Base-by-base conservation (phyloP, 306 rosid genomes). In the Fagus sylvatica region DNA sequence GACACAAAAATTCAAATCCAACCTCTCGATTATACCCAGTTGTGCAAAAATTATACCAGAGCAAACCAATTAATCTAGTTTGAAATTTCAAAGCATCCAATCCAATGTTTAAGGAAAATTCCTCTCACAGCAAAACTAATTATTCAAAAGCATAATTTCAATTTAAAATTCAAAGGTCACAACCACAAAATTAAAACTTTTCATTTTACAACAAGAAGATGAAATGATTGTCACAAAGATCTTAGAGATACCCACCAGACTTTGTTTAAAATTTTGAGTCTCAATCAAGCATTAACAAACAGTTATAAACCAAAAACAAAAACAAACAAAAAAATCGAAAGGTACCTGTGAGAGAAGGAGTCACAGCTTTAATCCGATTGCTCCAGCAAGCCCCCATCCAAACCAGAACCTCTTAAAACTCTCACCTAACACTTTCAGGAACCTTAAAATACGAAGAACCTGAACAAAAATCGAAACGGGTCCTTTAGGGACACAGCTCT, bases 301-400 rank as follows among this genome's bases (percentile, higher is more conserved):
- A 16, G 32, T 5, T 30, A 19, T 12, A 73, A 7, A 1, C 1
- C 0, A 62, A 37, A 67, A 41, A 19, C 59, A 39, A 53, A 53
- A 48, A 36, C 41, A 51, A 73, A 74, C 5, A 33, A 61, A 74
- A 28, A n/a, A 49, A 37, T n/a, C 55, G 42, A 46, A 61, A 56
- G 48, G 49, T 82, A 91, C 99, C 99, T 82, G 91, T 80, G 78
- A 74, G 78, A 64, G 86, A 86, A 81, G 93, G 81, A 84, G 86
- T 86, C 82, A 87, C 87, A 10, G 97, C 84, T 90, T 91, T 91
- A 76, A 91, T 83, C 78, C 81, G 85, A 55, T 83, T 90, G 80
- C 99, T 93, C 94, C 94, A 93, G 81, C 98, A 96, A 87, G 88
- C 86, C 84, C 99, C 99, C 99, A 93, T 96, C 89, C 70, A 86